A percentile compares a stretch with the other conserved stretches of the same genome.
phyloP scores from a whole-genome alignment of 176 grass and related monocot genomes.

The Rhynchospora tenuis region DNA sequence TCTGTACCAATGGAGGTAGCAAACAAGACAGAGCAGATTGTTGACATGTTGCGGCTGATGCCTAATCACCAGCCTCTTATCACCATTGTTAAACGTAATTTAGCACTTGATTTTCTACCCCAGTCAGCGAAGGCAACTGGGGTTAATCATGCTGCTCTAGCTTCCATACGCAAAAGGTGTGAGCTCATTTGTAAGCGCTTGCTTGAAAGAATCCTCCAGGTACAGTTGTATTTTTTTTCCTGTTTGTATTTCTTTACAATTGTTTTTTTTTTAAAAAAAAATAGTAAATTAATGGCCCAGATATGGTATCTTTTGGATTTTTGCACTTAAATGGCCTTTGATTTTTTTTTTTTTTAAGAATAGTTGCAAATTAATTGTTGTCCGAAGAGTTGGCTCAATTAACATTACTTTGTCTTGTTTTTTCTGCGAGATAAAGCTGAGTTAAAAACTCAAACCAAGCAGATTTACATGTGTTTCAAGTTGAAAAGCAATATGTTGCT shows the following conservation, averaged over 20 bases:
- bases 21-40: slow-evolving; percentile 97
- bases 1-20: slow-evolving; percentile 97
- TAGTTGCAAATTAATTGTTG: background rate
- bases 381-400: background rate
- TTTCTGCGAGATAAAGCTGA: background rate
- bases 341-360: slow-evolving; percentile 1
- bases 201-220: slow-evolving; percentile 98
- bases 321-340: background rate
- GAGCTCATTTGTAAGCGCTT: slow-evolving; percentile 87
- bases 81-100: slow-evolving; percentile 78
- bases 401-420: background rate
- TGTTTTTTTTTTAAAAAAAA: slow-evolving; percentile 20
- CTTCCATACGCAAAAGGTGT: slow-evolving; percentile 78
- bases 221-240: slow-evolving; percentile 24
- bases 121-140: slow-evolving; percentile 88
- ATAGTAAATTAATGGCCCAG: background rate
- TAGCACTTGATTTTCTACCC: slow-evolving; percentile 92
- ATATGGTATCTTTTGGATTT: slow-evolving; percentile 8
- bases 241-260: slow-evolving; percentile 6
- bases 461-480: background rate
- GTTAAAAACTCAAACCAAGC: background rate
- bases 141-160: slow-evolving; percentile 44
- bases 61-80: slow-evolving; percentile 87
- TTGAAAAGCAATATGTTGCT: background rate
- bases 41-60: slow-evolving; percentile 97